These are phyloP conservation scores for Globisporangium solare DNA, from an alignment of 352 stramenopile genomes.

Conservation along the genomic window DNA sequence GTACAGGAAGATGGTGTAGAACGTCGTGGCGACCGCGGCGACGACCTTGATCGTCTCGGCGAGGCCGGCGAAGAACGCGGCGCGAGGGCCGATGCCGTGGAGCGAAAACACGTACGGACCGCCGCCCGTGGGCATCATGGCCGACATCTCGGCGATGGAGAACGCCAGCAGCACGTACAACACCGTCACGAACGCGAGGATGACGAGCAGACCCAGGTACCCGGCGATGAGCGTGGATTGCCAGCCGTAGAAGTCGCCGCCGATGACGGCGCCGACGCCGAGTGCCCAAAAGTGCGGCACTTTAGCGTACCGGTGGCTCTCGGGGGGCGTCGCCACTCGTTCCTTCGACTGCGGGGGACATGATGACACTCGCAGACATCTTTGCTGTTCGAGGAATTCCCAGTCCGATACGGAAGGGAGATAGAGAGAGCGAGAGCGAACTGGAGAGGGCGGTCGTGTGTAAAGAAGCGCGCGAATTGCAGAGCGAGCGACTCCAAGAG, in stretches of 20 bases:
- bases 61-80: conserved; percentile 57
- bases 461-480: conserved; percentile 12
- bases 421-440: conserved; percentile 9
- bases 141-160: conserved; percentile 69
- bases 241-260: conserved; percentile 72
- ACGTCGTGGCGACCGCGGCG: conserved; percentile 37
- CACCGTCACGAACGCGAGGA: conserved; percentile 53
- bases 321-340: conserved; percentile 11
- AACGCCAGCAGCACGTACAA: conserved; percentile 70
- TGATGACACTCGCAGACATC: neutral
- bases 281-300: conserved; percentile 63
- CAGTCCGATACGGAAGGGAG: neutral
- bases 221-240: conserved; percentile 56
- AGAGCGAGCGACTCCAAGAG: conserved; percentile 16
- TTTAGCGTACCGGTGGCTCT: conserved; percentile 48
- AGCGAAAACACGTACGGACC: conserved; percentile 68
- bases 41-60: conserved; percentile 67
- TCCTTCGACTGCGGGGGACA: conserved; percentile 4
- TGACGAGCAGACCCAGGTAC: conserved; percentile 58
- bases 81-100: conserved; percentile 42
- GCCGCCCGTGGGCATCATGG: conserved; percentile 47
- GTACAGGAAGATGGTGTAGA: conserved; percentile 55
- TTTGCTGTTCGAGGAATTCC: too few species aligned
- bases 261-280: conserved; percentile 61
- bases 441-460: neutral